phyloP scores from a whole-genome alignment of 129 eudicot genomes.

The Oenanthe sinensis region DNA sequence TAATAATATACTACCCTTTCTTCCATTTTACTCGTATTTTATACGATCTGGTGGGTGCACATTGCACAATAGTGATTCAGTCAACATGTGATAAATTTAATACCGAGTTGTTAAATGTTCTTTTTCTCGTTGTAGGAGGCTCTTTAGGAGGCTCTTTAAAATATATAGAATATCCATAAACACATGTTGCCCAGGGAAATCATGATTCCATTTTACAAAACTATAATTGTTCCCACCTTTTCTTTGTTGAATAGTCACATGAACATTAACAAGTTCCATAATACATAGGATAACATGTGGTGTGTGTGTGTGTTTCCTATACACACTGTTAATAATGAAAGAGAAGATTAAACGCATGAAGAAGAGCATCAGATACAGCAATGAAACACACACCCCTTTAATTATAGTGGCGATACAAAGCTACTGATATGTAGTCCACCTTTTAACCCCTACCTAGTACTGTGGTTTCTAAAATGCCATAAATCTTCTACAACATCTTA shows the following conservation, averaged over 20 bases:
- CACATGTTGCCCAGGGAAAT: not conserved
- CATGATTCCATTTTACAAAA: not conserved
- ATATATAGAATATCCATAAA: not conserved
- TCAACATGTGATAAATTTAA: not conserved
- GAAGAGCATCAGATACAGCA: not conserved
- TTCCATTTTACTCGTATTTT: not conserved
- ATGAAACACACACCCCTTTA: not conserved
- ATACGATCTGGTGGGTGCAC: not conserved
- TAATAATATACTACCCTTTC: no score
- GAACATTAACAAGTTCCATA: not conserved
- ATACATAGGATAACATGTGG: not conserved
- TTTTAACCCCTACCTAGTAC: not conserved
- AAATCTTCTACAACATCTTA: not conserved
- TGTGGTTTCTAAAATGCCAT: not conserved
- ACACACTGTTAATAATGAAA: not conserved
- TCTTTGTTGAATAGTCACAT: constrained; percentile 2
- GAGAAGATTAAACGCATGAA: not conserved
- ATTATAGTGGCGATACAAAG: not conserved
- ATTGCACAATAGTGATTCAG: not conserved
- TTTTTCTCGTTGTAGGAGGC: not conserved
- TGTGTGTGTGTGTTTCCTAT: not conserved
- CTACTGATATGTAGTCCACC: not conserved
- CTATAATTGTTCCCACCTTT: not conserved
- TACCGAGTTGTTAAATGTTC: not conserved
- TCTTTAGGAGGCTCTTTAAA: not conserved